Evolutionary conservation across 1,139 yeast genomes (phyloP).

Genomic region (Saccharomyces hybrid): DNA sequence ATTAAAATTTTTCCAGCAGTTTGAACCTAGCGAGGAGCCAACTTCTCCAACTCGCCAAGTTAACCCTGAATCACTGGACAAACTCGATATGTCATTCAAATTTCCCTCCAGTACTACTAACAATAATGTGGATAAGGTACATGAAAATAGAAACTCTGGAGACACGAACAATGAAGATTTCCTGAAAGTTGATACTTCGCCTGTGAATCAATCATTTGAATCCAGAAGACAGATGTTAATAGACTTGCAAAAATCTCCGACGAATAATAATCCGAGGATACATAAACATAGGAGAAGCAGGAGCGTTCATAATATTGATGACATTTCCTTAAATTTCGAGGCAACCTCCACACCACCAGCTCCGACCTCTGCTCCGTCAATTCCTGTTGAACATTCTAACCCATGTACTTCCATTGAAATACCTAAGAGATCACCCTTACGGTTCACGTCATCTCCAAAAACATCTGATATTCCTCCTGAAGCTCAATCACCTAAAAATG

Average conservation of each 20-base stretch:
- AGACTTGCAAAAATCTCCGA: constrained; percentile 10
- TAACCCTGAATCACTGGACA: constrained; percentile 2
- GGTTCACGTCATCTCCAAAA: constrained; percentile 13
- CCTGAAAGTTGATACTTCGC: constrained; percentile 14
- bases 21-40: constrained; percentile 9
- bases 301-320: constrained; percentile 9
- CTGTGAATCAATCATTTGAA: constrained; percentile 14
- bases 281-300: constrained; percentile 28
- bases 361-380: background rate
- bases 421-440: constrained; percentile 21
- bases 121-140: background rate
- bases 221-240: constrained; percentile 18
- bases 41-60: background rate
- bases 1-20: constrained; percentile 22
- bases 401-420: constrained; percentile 7
- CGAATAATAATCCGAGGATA: constrained; percentile 5
- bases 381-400: constrained; percentile 8
- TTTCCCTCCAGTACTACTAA: constrained; percentile 15
- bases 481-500: background rate
- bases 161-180: constrained; percentile 12
- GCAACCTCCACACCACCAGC: constrained; percentile 12
- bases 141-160: background rate
- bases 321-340: constrained; percentile 7
- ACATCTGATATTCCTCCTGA: background rate
- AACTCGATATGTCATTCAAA: constrained; percentile 14